Conservation (phyloP, 257 asterid species). For the Agastache rugosa region DNA sequence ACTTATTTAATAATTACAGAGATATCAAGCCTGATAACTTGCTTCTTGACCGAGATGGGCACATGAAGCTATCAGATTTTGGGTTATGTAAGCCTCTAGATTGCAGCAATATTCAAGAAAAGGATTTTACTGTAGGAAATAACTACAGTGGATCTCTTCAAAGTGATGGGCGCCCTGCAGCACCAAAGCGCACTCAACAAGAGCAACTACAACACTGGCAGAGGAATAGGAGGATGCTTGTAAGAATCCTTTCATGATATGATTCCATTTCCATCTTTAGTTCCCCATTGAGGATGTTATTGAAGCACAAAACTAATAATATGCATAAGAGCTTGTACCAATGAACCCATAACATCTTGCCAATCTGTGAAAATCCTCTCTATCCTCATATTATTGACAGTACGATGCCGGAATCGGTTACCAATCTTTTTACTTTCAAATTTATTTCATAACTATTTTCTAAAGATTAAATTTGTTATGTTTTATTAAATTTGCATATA, state of each 20-base stretch:
- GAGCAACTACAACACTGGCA: slow-evolving; percentile 97
- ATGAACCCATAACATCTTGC: slow-evolving; percentile 5
- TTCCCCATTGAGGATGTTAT: not conserved
- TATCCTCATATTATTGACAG: not conserved
- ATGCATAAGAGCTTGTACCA: slow-evolving; percentile 3
- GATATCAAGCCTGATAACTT: slow-evolving; percentile 98
- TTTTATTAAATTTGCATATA: not conserved
- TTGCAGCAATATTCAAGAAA: slow-evolving; percentile 92
- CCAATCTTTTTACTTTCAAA: not conserved
- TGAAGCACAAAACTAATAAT: not conserved
- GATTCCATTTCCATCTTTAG: not conserved
- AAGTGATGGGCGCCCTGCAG: slow-evolving; percentile 92
- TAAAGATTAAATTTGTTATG: slow-evolving; percentile 9
- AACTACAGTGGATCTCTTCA: slow-evolving; percentile 80
- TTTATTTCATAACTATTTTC: slow-evolving; percentile 2
- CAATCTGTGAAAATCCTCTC: slow-evolving; percentile 8
- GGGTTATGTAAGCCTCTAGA: slow-evolving; percentile 95
- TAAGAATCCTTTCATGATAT: slow-evolving; percentile 46
- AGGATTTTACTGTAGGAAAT: slow-evolving; percentile 80
- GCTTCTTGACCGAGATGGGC: slow-evolving; percentile 93
- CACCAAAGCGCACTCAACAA: slow-evolving; percentile 89
- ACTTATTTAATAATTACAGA: slow-evolving; percentile 51
- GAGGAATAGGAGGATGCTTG: slow-evolving; percentile 94
- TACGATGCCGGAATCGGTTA: slow-evolving; percentile 1
- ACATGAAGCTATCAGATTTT: slow-evolving; percentile 94